Conservation (phyloP, 2,329 filamentous ascomycete species). For the Trichoderma atroviride region DNA sequence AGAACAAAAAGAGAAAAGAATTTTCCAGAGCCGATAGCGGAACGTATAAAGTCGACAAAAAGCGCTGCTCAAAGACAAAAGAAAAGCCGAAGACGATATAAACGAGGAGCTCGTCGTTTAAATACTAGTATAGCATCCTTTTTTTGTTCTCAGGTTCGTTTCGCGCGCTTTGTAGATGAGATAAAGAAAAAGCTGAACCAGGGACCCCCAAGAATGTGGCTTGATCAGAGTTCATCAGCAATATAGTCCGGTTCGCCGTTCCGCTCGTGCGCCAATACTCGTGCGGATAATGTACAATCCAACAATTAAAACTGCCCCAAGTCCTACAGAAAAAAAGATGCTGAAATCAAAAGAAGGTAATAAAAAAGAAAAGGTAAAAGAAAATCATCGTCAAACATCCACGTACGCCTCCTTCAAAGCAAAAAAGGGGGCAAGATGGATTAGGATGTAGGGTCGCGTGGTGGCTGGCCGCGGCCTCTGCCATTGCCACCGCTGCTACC, state of each 20-base stretch:
- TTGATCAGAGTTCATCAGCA: slow-evolving; percentile 37
- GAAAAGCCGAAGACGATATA: slow-evolving; percentile 28
- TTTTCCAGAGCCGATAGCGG: slow-evolving; percentile 36
- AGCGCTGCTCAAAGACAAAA: slow-evolving; percentile 29
- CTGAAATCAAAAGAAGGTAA: slow-evolving; percentile 30
- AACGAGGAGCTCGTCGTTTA: slow-evolving; percentile 27
- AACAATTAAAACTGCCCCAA: slow-evolving; percentile 39
- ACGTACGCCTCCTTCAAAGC: slow-evolving; percentile 30
- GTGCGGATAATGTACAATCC: slow-evolving; percentile 50
- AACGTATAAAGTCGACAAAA: slow-evolving; percentile 37
- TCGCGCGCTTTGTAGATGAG: slow-evolving; percentile 28
- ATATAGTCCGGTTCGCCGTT: slow-evolving; percentile 40
- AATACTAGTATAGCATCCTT: slow-evolving; percentile 20
- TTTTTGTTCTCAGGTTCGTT: slow-evolving; percentile 27
- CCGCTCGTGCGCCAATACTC: slow-evolving; percentile 43
- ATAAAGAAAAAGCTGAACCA: slow-evolving; percentile 15
- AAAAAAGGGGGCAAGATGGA: slow-evolving; percentile 28
- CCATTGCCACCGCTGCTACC: slow-evolving; percentile 37
- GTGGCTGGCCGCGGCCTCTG: slow-evolving; percentile 41
- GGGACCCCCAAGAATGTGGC: slow-evolving; percentile 30
- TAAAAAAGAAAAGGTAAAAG: slow-evolving; percentile 2
- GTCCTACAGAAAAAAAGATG: slow-evolving; percentile 37
- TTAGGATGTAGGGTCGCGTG: slow-evolving; percentile 43
- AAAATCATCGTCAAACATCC: slow-evolving; percentile 30
- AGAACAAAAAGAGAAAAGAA: slow-evolving; percentile 37